Conservation (phyloP, 2,329 filamentous ascomycete genomes). For the Tolypocladium endophyticum region DNA sequence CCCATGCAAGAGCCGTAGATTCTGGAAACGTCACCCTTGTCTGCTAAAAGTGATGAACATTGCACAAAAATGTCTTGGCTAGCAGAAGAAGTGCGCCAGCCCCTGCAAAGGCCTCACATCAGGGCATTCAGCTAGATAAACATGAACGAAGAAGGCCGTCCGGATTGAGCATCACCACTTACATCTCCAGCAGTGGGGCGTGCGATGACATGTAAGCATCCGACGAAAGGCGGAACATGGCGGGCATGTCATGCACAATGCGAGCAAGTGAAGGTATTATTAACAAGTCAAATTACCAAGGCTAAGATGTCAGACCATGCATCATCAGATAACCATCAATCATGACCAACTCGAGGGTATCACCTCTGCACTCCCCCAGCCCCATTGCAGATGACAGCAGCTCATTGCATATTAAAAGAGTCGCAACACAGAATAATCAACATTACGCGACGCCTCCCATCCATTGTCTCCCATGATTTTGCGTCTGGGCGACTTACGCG, state of each 20-base stretch:
- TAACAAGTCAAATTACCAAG: neutral
- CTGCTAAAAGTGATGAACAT: no score
- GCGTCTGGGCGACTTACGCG: neutral
- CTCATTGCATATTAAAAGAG: neutral
- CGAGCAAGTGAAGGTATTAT: neutral
- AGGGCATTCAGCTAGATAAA: no score
- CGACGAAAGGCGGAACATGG: slow-evolving; percentile 4
- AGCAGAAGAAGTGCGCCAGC: no score
- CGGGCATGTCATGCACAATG: slow-evolving; percentile 1
- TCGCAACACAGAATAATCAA: neutral
- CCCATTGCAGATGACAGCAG: neutral
- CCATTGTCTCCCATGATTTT: neutral
- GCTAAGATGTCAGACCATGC: neutral
- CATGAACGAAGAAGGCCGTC: no score
- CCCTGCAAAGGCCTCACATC: no score
- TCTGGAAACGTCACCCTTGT: no score
- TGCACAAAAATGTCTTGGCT: no score
- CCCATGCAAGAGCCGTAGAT: no score
- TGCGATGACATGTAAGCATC: slow-evolving; percentile 7
- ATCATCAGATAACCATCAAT: neutral
- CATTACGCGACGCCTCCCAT: neutral
- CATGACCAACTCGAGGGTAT: neutral
- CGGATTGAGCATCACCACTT: no score
- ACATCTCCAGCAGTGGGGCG: no score
- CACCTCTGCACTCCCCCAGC: neutral